Evolutionary conservation across 169 alveolate species (phyloP), one percentile per base, ranked within the genome.

Genomic region (Ichthyophthirius multifiliis): DNA sequence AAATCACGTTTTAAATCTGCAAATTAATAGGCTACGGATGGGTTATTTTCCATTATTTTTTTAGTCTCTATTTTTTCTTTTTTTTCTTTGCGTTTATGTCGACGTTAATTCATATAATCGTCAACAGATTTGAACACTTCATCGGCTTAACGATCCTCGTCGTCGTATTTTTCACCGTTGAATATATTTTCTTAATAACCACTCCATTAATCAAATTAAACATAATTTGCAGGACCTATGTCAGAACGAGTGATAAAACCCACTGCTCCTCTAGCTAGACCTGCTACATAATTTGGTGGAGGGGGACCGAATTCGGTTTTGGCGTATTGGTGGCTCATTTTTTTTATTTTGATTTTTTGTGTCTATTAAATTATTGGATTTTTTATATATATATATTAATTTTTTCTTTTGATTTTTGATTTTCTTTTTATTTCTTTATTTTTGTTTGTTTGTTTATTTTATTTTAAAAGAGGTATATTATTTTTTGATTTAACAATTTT

Each of bases 181-280:
- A 83, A 85, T 18, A 88, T 43, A n/a, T 88, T 48, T 10, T 95
- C 98, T 47, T 92, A 88, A 85, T 95, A 98, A 6, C 99, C 99
- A 48, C 96, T 90, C 93, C 98, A 96, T 65, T 96, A 95, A 84
- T 97, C 99, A 89, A 90, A 97, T 44, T 93, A 97, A 32, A 95
- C 90, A 65, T 96, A 99, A 37, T 97, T 87, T n/a, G 93, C 92
- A 16, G 92, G 90, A 79, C 99, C 99, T 48, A 99, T 93, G 78
- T 99, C 98, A 7, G 98, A 98, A 48, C 99, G 98, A 9, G 99
- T 99, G 3, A 99, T 98, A 85, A 97, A 96, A n/a, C 99, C 98
- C 4, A 97, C 97, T 4, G 99, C 99, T 47, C 99, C 99, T 81
- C 99, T 91, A 13, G 99, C 99, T 41, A 95, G 88, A 30, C 99